Evolutionary conservation across 2,329 filamentous ascomycete genomes (phyloP), one percentile per base, ranked within the genome.

Genomic region (Xylariomycetidae sp.): DNA sequence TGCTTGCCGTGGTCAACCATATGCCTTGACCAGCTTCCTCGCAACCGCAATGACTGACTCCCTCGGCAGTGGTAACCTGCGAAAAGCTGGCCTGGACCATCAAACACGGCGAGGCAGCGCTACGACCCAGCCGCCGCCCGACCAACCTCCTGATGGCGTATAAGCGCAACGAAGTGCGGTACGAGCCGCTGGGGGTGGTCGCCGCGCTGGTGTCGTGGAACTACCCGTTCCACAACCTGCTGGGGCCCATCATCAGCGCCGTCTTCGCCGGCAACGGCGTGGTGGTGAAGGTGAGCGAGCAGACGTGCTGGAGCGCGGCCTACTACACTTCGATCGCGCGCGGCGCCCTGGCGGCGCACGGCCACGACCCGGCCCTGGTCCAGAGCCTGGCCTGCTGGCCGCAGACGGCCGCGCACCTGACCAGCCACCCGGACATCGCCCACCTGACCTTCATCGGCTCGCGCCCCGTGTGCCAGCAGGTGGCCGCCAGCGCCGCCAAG

Each of bases 371-470:
- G 0, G 72, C 85, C 33, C 72, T 98, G 5, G 76, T 96, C 22
- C 89, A 96, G 63, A 80, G 78, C 20, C 70, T 95, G 29, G 78
- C 84, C 16, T 95, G 90, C 70, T 93, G 92, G 78, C 90, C 92
- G 4, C 68, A 84, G 40, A 80, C 82, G 2, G 92, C 92, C 1
- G 73, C 76, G 30, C 74, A 88, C 53, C 68, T 98, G 31, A 95
- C 89, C 2, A 86, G 84, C 8, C 92, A 96, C 58, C 80, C 83
- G 1, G 76, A 71, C 18, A 84, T 98, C 52, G 74, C 79, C 26
- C 92, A 98, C 59, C 72, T 98, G 44, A 96, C 92, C 13, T 98
- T 98, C 63, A 96, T 98, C 57, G 92, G 92, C 44, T 95, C 87
- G 31, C 77, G 82, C 30, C 74, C 82, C 2, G 84, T 96, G 9